Conservation (phyloP, 1,284 basidiomycete genomes). For the Moesziomyces sp. region DNA sequence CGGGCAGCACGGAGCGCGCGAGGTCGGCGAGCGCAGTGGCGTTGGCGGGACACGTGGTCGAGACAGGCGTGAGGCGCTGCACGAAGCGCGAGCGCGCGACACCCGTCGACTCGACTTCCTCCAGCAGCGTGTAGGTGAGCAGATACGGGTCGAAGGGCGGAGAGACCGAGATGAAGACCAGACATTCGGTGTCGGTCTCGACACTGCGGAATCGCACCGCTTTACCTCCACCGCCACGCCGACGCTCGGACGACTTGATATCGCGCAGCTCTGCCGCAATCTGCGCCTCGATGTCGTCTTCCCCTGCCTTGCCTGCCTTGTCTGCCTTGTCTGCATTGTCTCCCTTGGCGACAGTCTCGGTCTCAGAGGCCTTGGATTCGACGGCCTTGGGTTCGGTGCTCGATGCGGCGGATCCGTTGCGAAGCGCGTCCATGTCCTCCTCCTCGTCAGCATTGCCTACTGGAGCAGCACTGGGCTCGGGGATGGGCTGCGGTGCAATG, state of each 20-base stretch:
- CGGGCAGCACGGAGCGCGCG: constrained; percentile 29
- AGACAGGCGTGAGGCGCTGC: constrained; percentile 46
- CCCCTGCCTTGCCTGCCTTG: background rate
- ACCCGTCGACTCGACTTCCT: constrained; percentile 51
- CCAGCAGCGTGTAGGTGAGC: constrained; percentile 43
- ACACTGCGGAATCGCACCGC: constrained; percentile 29
- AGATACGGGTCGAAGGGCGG: constrained; percentile 40
- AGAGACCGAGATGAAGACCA: constrained; percentile 43
- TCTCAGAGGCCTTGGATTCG: background rate
- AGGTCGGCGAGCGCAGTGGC: constrained; percentile 19
- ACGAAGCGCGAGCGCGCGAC: constrained; percentile 51
- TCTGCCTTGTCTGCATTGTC: background rate
- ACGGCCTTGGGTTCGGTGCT: background rate
- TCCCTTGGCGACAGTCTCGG: background rate
- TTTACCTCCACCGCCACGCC: background rate
- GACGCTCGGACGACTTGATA: constrained; percentile 36
- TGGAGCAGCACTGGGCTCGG: constrained; percentile 2
- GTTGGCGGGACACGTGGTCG: constrained; percentile 40
- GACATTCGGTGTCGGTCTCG: constrained; percentile 54
- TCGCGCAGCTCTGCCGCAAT: constrained; percentile 56
- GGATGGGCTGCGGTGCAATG: constrained; percentile 20
- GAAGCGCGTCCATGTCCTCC: constrained; percentile 51
- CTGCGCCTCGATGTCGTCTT: constrained; percentile 60
- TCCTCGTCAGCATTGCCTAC: constrained; percentile 6
- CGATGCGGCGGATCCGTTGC: constrained; percentile 38